Evolutionary conservation across 179 eudicot species (phyloP).

Genomic region (Dionaea muscipula): DNA sequence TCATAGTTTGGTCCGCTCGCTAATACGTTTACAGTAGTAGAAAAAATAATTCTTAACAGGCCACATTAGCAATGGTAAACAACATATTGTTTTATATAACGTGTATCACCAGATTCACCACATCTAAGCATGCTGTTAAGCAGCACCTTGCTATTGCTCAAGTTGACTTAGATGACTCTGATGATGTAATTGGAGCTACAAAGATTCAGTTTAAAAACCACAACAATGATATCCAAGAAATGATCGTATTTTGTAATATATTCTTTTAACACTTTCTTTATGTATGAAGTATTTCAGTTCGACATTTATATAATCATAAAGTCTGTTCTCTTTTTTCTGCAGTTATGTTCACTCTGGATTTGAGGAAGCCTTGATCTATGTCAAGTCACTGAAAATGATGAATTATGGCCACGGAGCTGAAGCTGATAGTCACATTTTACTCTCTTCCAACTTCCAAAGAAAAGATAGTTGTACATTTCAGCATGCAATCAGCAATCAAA

Average conservation of each 20-base stretch:
- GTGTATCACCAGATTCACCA: too few species aligned
- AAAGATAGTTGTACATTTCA: constrained; percentile 10
- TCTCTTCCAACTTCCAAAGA: constrained; percentile 24
- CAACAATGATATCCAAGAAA: not conserved
- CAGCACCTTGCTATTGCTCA: too few species aligned
- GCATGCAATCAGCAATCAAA: constrained; percentile 13
- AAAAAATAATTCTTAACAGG: too few species aligned
- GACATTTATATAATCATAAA: not conserved
- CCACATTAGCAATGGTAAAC: too few species aligned
- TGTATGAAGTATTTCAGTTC: not conserved
- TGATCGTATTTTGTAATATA: not conserved
- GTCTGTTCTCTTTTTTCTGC: constrained; percentile 5
- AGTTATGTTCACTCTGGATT: constrained; percentile 37
- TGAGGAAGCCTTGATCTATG: constrained; percentile 31
- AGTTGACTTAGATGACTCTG: too few species aligned
- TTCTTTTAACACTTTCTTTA: not conserved
- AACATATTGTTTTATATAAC: too few species aligned
- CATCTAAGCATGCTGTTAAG: too few species aligned
- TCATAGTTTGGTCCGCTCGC: too few species aligned
- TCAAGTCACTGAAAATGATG: constrained; percentile 28
- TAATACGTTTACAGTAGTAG: too few species aligned
- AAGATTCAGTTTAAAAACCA: too few species aligned
- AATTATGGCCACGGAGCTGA: constrained; percentile 22
- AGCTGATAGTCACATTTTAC: constrained; percentile 26
- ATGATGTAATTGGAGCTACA: too few species aligned